Base-by-base conservation (phyloP, 305 asterid genomes). In the Stenogyne calaminthoides region DNA sequence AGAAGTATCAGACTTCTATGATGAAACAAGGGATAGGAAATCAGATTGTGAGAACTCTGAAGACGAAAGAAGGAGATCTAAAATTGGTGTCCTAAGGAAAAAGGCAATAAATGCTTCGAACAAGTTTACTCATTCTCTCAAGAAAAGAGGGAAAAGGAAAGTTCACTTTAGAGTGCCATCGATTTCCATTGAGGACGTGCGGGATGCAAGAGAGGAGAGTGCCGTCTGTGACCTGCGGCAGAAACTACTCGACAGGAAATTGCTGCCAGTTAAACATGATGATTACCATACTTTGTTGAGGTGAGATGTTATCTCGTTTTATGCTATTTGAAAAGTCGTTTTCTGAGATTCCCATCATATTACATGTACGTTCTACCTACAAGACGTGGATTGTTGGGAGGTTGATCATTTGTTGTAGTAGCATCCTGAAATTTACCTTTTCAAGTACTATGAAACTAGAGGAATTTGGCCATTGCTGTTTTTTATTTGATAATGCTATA, bases 201-300 rank as follows among this genome's bases (percentile, higher is more conserved):
- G 95, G 25, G 97, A 92, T 70, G 88, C 91, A 67, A 84, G 79
- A 80, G 99, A 95, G 81, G 98, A 92, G 91, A 84, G 83, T 70
- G 89, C 88, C 81, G 99, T 95, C 61, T 63, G 78, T 77, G 97
- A 90, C 75, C 80, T 95, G 71, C 93, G 98, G 69, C 92, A 90
- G 76, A 88, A 80, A 70, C 97, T 95, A 71, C 76, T 84, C 16
- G 87, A 85, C 46, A 77, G 75, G 68, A 83, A 88, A 73, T 80
- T 87, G 84, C 76, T 95, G 88, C 99, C 99, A 27, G 80, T 80
- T 64, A 83, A 84, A 80, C 98, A 84, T 70, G 99, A 95, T 72
- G 99, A 95, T 78, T 95, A 95, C 84, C 96, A 95, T 80, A 87
- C 88, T 55, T 81, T 95, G 81, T 76, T 92, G 85, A 92, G 99